phyloP scores from a whole-genome alignment of 441 rosid species.

The Erodium texanum region DNA sequence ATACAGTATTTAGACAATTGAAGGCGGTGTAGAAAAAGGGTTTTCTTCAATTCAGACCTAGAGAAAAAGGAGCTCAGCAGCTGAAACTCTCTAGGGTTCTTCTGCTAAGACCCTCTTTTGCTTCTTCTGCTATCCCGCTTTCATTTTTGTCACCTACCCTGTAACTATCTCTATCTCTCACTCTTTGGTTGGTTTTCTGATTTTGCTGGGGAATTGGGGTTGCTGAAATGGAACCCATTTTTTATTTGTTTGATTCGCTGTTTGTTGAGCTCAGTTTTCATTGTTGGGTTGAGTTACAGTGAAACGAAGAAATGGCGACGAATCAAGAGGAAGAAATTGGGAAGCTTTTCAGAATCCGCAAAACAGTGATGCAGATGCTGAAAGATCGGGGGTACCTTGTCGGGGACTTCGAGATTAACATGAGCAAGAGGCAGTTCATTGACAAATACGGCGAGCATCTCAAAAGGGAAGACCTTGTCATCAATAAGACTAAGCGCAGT shows the following conservation, averaged over 20 bases:
- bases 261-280: background rate
- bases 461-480: slow-evolving; percentile 82
- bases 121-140: too few species aligned
- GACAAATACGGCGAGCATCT: slow-evolving; percentile 58
- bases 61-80: too few species aligned
- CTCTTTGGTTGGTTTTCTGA: too few species aligned
- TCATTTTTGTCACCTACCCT: too few species aligned
- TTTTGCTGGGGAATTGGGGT: background rate
- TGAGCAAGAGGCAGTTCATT: slow-evolving; percentile 45
- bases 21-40: too few species aligned
- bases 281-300: background rate
- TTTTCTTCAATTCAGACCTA: too few species aligned
- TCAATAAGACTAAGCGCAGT: slow-evolving; percentile 43
- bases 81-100: too few species aligned
- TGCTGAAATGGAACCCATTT: background rate
- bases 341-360: slow-evolving; percentile 50
- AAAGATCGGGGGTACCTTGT: slow-evolving; percentile 70
- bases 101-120: too few species aligned
- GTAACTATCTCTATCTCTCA: too few species aligned
- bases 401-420: slow-evolving; percentile 46
- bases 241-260: background rate
- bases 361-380: slow-evolving; percentile 77
- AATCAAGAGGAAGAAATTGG: slow-evolving; percentile 57
- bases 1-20: too few species aligned
- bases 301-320: background rate